These are phyloP conservation scores for Cucumis hystrix DNA, from an alignment of 306 rosid species.

Conservation along the genomic window DNA sequence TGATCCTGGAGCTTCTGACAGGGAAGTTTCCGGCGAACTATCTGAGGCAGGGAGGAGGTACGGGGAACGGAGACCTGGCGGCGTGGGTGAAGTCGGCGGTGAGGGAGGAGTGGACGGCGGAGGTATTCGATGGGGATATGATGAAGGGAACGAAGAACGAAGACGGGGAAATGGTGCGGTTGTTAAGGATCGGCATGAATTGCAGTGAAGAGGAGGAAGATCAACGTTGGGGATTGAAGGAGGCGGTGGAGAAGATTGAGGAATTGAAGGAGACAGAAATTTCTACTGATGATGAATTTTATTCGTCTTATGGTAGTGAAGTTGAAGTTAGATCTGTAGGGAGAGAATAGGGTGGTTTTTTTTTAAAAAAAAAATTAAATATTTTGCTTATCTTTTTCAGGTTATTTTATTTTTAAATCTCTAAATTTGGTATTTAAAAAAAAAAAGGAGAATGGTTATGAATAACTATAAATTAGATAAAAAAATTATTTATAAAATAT, in stretches of 20 bases:
- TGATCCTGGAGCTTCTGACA: constrained; percentile 58
- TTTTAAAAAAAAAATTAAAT: neutral
- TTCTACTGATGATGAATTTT: neutral
- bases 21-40: constrained; percentile 78
- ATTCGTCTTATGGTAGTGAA: neutral
- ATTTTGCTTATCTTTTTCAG: neutral
- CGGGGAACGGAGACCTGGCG: constrained; percentile 50
- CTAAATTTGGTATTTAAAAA: neutral
- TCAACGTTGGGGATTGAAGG: constrained; percentile 29
- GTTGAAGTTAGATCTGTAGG: neutral
- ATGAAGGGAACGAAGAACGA: neutral
- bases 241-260: constrained; percentile 47
- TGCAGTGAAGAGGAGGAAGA: constrained; percentile 42
- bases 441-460: no score
- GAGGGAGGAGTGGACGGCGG: constrained; percentile 41
- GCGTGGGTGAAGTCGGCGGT: constrained; percentile 48
- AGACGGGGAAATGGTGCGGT: constrained; percentile 32
- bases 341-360: neutral
- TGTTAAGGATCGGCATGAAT: constrained; percentile 42
- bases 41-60: constrained; percentile 42
- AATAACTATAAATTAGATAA: no score
- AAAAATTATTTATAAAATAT: no score
- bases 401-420: neutral
- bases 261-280: constrained; percentile 4
- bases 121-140: constrained; percentile 58